These are phyloP conservation scores for Gigaspora rosea DNA, from an alignment of 192 early-diverging fungal species.

Conservation along the genomic window DNA sequence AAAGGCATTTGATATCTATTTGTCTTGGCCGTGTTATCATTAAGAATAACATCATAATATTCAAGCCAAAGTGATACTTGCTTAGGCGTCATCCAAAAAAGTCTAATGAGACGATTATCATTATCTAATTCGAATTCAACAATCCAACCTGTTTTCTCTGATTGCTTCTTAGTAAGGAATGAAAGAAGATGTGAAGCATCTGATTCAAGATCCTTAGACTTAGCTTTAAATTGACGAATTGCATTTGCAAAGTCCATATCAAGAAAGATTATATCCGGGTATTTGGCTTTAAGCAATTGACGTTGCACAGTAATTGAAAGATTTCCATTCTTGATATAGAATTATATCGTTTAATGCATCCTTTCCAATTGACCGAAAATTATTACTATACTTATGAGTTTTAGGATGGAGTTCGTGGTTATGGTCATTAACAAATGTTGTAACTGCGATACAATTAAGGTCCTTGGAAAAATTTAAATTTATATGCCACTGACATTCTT, in stretches of 20 bases:
- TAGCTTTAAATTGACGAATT: neutral
- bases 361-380: no score
- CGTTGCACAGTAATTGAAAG: neutral
- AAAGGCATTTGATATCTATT: neutral
- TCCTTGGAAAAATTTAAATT: slow-evolving; percentile 1
- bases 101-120: neutral
- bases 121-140: slow-evolving; percentile 11
- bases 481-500: neutral
- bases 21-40: neutral
- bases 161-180: neutral
- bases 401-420: neutral
- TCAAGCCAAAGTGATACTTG: neutral
- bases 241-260: slow-evolving; percentile 2
- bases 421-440: neutral
- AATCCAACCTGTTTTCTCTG: neutral
- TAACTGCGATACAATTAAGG: neutral
- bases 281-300: slow-evolving; percentile 7
- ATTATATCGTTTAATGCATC: no score
- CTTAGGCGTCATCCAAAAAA: neutral
- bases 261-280: neutral
- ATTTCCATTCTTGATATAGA: no score
- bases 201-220: neutral
- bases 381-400: no score
- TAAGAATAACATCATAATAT: no score
- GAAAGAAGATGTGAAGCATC: neutral